A percentile compares a stretch with the other conserved stretches of the same genome.
Evolutionary conservation across 192 early-diverging fungal species (phyloP).

Genomic region (Coemansia javaensis): DNA sequence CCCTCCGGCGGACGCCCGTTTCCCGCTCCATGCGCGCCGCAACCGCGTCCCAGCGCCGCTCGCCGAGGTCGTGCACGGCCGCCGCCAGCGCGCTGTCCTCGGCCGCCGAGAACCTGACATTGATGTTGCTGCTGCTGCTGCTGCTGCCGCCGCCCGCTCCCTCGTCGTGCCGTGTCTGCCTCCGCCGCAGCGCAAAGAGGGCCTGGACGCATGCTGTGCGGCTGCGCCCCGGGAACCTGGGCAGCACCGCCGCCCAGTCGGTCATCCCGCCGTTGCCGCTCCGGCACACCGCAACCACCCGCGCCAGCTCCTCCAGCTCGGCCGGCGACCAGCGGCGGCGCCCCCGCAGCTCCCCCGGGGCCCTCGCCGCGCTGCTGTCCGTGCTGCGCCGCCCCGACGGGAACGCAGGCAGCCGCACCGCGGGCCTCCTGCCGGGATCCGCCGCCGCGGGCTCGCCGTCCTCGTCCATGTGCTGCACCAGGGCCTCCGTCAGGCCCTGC

Average conservation of each 20-base stretch:
- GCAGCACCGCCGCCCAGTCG: slow-evolving; percentile 4
- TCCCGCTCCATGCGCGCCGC: slow-evolving; percentile 9
- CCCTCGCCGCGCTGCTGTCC: too few species aligned
- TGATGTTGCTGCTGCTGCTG: too few species aligned
- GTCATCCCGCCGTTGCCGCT: not conserved
- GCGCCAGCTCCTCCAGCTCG: not conserved
- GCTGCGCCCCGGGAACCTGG: slow-evolving; percentile 6
- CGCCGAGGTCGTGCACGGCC: slow-evolving; percentile 14
- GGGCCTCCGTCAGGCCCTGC: too few species aligned
- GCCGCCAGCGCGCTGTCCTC: slow-evolving; percentile 6
- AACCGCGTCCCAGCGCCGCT: slow-evolving; percentile 18
- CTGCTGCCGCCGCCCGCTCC: too few species aligned
- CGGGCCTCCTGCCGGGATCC: too few species aligned
- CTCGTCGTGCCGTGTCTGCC: not conserved
- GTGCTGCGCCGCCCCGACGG: too few species aligned
- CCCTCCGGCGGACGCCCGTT: slow-evolving; percentile 1
- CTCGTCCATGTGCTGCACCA: too few species aligned
- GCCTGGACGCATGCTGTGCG: not conserved
- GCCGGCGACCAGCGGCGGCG: not conserved
- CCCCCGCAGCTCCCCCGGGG: too few species aligned
- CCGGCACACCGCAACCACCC: not conserved
- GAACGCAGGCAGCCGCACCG: too few species aligned
- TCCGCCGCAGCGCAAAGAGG: too few species aligned
- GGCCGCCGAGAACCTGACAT: not conserved
- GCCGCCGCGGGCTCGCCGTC: too few species aligned